A percentile compares a stretch with the other conserved stretches of the same genome.
These are phyloP conservation scores for Ceratobasidium sp. DNA, from an alignment of 1,284 basidiomycete species.

Conservation along the genomic window DNA sequence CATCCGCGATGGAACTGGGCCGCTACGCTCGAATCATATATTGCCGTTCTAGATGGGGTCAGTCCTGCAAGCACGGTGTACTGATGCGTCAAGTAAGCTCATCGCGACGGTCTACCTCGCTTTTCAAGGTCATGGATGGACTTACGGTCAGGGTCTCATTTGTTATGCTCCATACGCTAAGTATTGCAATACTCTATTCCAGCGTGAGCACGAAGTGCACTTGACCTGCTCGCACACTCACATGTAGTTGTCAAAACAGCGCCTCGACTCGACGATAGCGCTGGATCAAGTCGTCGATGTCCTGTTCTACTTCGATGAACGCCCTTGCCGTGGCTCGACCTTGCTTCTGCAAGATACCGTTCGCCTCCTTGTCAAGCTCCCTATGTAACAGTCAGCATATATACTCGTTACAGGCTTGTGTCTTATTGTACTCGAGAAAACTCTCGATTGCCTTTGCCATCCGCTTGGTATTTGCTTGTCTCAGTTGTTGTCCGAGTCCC, in stretches of 20 bases:
- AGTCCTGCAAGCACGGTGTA: conserved; percentile 1
- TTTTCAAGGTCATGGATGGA: neutral
- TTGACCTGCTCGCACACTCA: neutral
- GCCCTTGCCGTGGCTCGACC: neutral
- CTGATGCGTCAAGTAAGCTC: neutral
- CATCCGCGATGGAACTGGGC: neutral
- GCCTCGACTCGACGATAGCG: neutral
- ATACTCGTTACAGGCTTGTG: too few species aligned
- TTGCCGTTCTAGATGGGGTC: neutral
- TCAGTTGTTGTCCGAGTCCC: too few species aligned
- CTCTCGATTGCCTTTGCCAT: too few species aligned
- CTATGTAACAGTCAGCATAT: too few species aligned
- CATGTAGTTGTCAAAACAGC: conserved; percentile 3
- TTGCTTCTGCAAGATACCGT: neutral
- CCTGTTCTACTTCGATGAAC: neutral
- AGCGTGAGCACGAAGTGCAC: too few species aligned
- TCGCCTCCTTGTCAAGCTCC: too few species aligned
- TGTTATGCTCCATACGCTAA: neutral
- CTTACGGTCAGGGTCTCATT: neutral
- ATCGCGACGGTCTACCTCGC: neutral
- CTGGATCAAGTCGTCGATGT: neutral
- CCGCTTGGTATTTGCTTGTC: too few species aligned
- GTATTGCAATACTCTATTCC: neutral
- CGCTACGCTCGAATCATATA: conserved; percentile 6
- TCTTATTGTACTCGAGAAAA: too few species aligned